Conservation (phyloP, 345 rosid genomes). For the Turritis glabra region DNA sequence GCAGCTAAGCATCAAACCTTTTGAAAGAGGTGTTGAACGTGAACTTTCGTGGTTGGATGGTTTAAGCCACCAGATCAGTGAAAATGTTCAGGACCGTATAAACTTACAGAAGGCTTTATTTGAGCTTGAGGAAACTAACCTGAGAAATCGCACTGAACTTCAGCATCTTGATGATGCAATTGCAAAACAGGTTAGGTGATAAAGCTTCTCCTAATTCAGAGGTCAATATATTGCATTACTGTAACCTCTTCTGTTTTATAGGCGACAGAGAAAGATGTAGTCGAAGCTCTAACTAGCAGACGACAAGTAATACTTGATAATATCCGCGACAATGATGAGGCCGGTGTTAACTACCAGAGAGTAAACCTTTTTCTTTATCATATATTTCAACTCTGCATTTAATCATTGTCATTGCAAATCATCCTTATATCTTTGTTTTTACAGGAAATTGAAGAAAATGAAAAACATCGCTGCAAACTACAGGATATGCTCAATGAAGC, state of each 20-base stretch:
- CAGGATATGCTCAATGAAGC: constrained; percentile 90
- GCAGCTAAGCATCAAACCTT: constrained; percentile 65
- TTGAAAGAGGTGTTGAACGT: constrained; percentile 73
- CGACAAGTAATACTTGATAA: constrained; percentile 94
- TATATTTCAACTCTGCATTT: background rate
- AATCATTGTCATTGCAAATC: constrained; percentile 7
- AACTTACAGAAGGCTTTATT: constrained; percentile 88
- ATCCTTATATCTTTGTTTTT: constrained; percentile 21
- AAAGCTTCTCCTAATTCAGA: background rate
- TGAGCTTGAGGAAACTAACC: constrained; percentile 92
- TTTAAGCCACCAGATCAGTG: constrained; percentile 90
- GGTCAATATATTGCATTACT: constrained; percentile 1
- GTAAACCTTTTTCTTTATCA: constrained; percentile 41
- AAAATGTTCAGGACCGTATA: constrained; percentile 93
- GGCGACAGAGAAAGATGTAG: constrained; percentile 67
- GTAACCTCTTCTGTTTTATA: constrained; percentile 32
- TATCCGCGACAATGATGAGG: constrained; percentile 94
- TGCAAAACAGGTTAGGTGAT: constrained; percentile 67
- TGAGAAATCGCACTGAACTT: constrained; percentile 72
- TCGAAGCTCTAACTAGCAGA: constrained; percentile 66
- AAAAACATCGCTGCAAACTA: constrained; percentile 71
- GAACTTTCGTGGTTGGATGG: constrained; percentile 87
- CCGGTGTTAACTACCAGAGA: constrained; percentile 75
- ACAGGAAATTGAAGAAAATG: constrained; percentile 89
- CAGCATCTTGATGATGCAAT: constrained; percentile 85